Evolutionary conservation across 2,329 filamentous ascomycete genomes (phyloP).

Genomic region (Paraphoma sp.): DNA sequence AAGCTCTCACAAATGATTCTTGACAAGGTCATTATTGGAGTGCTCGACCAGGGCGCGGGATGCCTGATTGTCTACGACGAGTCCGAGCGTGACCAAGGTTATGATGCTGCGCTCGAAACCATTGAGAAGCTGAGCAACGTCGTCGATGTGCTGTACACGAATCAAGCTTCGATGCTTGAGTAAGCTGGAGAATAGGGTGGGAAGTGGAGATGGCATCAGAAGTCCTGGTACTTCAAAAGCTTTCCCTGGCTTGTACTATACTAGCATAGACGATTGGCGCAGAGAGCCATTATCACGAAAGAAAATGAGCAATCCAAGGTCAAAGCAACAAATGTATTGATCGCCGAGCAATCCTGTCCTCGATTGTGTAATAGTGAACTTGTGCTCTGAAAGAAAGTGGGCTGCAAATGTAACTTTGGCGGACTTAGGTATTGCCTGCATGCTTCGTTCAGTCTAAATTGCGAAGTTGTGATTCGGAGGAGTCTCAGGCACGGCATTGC

Average conservation of each 20-base stretch:
- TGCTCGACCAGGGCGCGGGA: constrained; percentile 95
- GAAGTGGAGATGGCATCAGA: neutral
- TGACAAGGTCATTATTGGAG: constrained; percentile 97
- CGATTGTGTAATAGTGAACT: too few species aligned
- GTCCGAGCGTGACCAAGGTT: constrained; percentile 88
- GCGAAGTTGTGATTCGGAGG: too few species aligned
- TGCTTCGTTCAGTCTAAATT: too few species aligned
- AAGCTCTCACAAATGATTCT: constrained; percentile 99
- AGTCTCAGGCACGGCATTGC: too few species aligned
- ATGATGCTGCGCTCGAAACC: constrained; percentile 91
- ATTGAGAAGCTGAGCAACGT: constrained; percentile 98
- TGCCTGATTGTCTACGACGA: constrained; percentile 98
- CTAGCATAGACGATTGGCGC: constrained; percentile 34
- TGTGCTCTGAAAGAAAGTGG: too few species aligned
- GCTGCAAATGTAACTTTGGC: too few species aligned
- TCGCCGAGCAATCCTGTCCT: too few species aligned
- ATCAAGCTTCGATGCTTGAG: constrained; percentile 95
- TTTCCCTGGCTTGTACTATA: constrained; percentile 37
- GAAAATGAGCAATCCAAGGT: constrained; percentile 8
- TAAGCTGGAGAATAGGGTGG: constrained; percentile 52
- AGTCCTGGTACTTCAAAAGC: constrained; percentile 3
- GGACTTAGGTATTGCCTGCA: too few species aligned
- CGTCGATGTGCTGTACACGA: constrained; percentile 96
- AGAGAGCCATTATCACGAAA: constrained; percentile 26
- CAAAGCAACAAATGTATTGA: neutral